Evolutionary conservation across 2,329 filamentous ascomycete genomes (phyloP).

Genomic region (Aphanocladium album): DNA sequence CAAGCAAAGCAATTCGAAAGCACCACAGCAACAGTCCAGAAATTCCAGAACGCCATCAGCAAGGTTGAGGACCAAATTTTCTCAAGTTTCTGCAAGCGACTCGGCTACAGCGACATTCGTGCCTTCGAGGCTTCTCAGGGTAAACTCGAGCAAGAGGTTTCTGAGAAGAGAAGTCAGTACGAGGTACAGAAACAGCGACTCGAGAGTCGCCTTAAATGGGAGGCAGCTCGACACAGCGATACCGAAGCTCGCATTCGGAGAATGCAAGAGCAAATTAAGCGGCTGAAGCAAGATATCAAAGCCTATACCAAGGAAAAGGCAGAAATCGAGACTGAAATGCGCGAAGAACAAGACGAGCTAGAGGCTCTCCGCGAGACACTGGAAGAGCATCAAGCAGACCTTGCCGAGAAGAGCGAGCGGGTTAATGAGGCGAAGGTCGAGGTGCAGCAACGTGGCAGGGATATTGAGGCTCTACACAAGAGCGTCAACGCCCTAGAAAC

Average conservation of each 20-base stretch:
- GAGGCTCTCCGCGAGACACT: constrained; percentile 70
- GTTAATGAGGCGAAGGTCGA: constrained; percentile 75
- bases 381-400: constrained; percentile 61
- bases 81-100: constrained; percentile 73
- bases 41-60: constrained; percentile 60
- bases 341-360: constrained; percentile 68
- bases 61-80: constrained; percentile 88
- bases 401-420: constrained; percentile 65
- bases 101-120: constrained; percentile 85
- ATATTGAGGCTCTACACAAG: constrained; percentile 69
- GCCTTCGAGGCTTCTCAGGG: constrained; percentile 93
- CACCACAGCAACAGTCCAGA: constrained; percentile 44
- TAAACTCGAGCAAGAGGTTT: constrained; percentile 82
- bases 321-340: constrained; percentile 67
- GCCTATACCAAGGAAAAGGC: constrained; percentile 68
- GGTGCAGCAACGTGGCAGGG: constrained; percentile 76
- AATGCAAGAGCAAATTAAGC: constrained; percentile 61
- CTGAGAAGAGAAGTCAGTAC: constrained; percentile 81
- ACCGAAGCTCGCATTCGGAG: constrained; percentile 64
- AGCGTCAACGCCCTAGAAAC: constrained; percentile 80
- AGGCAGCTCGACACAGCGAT: constrained; percentile 46
- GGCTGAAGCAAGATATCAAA: constrained; percentile 64
- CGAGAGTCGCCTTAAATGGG: constrained; percentile 55
- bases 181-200: constrained; percentile 76
- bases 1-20: constrained; percentile 64